These are phyloP conservation scores for Senna siamea DNA, from an alignment of 306 rosid species.

Conservation along the genomic window DNA sequence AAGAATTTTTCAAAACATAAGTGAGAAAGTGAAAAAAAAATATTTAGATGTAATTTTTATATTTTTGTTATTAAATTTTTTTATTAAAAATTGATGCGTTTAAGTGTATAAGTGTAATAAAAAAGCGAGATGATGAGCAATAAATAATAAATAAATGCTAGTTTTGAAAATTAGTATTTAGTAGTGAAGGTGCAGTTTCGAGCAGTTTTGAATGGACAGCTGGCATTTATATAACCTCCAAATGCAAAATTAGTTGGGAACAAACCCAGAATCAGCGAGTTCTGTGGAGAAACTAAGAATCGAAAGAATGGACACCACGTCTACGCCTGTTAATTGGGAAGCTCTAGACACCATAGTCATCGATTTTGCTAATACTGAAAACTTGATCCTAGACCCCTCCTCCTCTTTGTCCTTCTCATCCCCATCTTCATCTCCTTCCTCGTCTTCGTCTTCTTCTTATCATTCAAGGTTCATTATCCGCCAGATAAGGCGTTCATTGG, in stretches of 20 bases:
- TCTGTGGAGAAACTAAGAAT: slow-evolving; percentile 34
- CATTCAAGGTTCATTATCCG: slow-evolving; percentile 79
- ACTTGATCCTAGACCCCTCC: slow-evolving; percentile 71
- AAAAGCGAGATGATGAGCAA: too few relatives aligned
- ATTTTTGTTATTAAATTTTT: too few relatives aligned
- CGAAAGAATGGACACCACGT: slow-evolving; percentile 53
- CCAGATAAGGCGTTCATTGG: slow-evolving; percentile 76
- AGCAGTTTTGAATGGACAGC: slow-evolving; percentile 30
- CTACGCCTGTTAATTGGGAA: slow-evolving; percentile 91
- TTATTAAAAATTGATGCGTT: too few relatives aligned
- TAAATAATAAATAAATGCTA: too few relatives aligned
- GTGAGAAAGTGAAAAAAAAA: too few relatives aligned
- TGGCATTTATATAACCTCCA: slow-evolving; percentile 33
- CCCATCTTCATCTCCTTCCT: slow-evolving; percentile 59
- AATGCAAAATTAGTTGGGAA: slow-evolving; percentile 4
- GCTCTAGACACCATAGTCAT: slow-evolving; percentile 77
- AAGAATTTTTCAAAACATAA: too few relatives aligned
- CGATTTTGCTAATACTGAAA: slow-evolving; percentile 93
- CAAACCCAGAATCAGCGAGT: not conserved
- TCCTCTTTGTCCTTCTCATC: too few relatives aligned
- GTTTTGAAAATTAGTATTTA: too few relatives aligned
- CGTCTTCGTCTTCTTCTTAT: slow-evolving; percentile 71
- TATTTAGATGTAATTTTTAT: too few relatives aligned
- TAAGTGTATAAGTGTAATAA: too few relatives aligned
- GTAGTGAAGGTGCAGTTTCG: too few relatives aligned